These are phyloP conservation scores for Kokia cookei DNA, from an alignment of 441 rosid species.

Conservation along the genomic window DNA sequence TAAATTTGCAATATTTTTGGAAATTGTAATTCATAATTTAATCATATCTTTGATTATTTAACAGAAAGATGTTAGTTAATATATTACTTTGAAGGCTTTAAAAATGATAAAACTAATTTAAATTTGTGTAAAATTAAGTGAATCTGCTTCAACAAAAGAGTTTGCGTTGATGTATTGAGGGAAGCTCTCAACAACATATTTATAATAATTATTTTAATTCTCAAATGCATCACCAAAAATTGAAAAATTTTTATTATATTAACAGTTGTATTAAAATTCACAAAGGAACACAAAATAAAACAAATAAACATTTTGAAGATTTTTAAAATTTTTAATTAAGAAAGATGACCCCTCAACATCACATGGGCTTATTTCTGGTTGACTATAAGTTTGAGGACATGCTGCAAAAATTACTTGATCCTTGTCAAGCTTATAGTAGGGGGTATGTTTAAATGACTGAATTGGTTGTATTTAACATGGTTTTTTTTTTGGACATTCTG, in stretches of 20 bases:
- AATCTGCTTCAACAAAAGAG: not conserved
- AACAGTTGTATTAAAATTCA: not conserved
- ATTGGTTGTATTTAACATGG: too few species aligned
- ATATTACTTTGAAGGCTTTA: not conserved
- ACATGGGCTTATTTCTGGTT: not conserved
- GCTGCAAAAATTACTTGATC: not conserved
- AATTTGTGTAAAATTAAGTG: not conserved
- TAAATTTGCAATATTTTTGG: not conserved
- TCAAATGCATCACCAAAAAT: not conserved
- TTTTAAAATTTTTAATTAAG: not conserved
- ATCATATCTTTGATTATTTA: not conserved
- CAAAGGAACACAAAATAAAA: not conserved
- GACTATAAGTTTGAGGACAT: not conserved
- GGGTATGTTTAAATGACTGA: too few species aligned
- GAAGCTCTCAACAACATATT: not conserved
- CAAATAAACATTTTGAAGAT: not conserved
- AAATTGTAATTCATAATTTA: not conserved
- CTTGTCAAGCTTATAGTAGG: not conserved
- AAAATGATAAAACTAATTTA: not conserved
- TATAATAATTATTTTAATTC: not conserved
- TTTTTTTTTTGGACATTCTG: too few species aligned
- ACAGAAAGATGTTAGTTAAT: not conserved
- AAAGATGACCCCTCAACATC: not conserved
- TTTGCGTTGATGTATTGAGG: not conserved
- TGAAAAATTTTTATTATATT: not conserved